phyloP scores from a whole-genome alignment of 225 moss, liverwort and hornwort genomes.

The Pleurozium schreberi region DNA sequence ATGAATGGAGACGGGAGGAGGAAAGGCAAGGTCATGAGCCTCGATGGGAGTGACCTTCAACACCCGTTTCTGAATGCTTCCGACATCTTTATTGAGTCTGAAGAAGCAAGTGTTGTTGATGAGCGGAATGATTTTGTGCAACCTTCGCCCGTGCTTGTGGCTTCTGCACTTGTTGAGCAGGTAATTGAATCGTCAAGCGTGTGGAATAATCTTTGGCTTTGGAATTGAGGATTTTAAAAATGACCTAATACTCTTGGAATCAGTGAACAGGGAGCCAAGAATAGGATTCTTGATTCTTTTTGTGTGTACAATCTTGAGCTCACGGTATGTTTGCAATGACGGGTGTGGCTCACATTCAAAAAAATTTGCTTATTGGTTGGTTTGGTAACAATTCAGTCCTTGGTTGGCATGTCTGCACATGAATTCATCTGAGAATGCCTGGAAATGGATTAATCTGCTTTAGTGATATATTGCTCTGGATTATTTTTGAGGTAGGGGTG shows the following conservation, averaged over 20 bases:
- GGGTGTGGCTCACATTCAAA: background rate
- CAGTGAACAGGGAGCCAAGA: background rate
- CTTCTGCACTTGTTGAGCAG: constrained; percentile 47
- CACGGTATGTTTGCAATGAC: background rate
- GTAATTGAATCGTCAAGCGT: background rate
- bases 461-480: background rate
- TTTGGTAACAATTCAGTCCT: background rate
- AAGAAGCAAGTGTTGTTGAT: background rate
- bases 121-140: background rate
- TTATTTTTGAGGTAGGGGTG: background rate
- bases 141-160: constrained; percentile 13
- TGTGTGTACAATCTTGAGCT: background rate
- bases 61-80: constrained; percentile 12
- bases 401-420: background rate
- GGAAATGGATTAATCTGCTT: background rate
- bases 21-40: background rate
- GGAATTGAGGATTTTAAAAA: background rate
- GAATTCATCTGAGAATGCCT: background rate
- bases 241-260: background rate
- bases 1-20: constrained; percentile 5
- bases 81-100: background rate
- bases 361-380: no score
- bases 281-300: background rate
- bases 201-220: background rate
- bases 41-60: constrained; percentile 1